Evolutionary conservation across 192 early-diverging fungal genomes (phyloP).

Genomic region (Entrophospora sp.): DNA sequence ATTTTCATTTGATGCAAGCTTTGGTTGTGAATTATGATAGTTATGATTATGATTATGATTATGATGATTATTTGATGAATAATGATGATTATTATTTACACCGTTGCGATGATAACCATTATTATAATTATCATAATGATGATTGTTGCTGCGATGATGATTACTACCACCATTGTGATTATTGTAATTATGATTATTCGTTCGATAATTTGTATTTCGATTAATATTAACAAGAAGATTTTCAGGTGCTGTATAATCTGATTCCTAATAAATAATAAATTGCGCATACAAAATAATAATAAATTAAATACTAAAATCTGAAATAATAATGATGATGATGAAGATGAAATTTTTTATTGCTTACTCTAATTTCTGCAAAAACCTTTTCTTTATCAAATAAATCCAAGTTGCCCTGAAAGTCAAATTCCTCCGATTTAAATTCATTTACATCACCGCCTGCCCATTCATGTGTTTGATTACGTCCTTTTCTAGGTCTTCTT

Average conservation of each 20-base stretch:
- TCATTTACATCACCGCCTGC: slow-evolving; percentile 49
- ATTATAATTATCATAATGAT: no score
- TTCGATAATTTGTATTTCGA: slow-evolving; percentile 36
- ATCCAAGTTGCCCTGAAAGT: slow-evolving; percentile 52
- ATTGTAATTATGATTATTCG: slow-evolving; percentile 11
- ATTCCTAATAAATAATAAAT: slow-evolving; percentile 34
- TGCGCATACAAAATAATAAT: background rate
- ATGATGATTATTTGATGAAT: no score
- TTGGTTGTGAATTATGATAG: slow-evolving; percentile 18
- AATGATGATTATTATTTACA: no score
- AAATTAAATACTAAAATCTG: background rate
- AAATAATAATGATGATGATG: background rate
- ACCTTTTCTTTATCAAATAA: slow-evolving; percentile 65
- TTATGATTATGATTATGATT: slow-evolving; percentile 7
- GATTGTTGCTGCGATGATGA: no score
- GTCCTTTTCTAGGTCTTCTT: slow-evolving; percentile 20
- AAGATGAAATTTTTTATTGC: background rate
- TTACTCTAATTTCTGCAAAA: slow-evolving; percentile 59
- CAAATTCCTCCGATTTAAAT: slow-evolving; percentile 55
- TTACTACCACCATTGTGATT: slow-evolving; percentile 13
- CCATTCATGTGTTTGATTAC: slow-evolving; percentile 40
- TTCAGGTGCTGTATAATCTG: slow-evolving; percentile 63
- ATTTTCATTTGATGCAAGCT: slow-evolving; percentile 53
- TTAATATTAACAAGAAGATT: slow-evolving; percentile 64
- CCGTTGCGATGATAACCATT: no score